A percentile compares a stretch with the other conserved stretches of the same genome.
Conservation (phyloP, 768 basidiomycete species). For the Boletus patriciae region DNA sequence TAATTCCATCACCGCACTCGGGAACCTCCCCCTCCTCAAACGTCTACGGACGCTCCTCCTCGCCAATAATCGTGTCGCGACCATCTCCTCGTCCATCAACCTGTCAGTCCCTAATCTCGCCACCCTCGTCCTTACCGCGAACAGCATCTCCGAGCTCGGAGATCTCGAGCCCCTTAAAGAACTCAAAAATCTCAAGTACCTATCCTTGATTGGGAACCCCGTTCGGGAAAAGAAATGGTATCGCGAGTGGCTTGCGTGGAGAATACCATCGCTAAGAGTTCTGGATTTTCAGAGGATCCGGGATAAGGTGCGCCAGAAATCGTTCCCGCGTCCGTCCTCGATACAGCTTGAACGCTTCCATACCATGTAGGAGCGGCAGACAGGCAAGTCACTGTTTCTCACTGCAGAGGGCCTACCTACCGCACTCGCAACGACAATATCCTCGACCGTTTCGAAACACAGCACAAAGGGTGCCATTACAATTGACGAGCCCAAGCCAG, state of each 20-base stretch:
- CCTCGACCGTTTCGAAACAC: slow-evolving; percentile 67
- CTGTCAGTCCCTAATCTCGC: slow-evolving; percentile 83
- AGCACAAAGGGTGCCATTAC: slow-evolving; percentile 63
- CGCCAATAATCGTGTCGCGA: slow-evolving; percentile 85
- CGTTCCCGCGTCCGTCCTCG: slow-evolving; percentile 15
- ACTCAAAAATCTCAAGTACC: slow-evolving; percentile 67
- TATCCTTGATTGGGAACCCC: slow-evolving; percentile 80
- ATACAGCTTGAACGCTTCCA: slow-evolving; percentile 30
- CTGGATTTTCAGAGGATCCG: slow-evolving; percentile 94
- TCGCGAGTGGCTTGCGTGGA: slow-evolving; percentile 93
- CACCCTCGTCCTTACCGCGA: slow-evolving; percentile 82
- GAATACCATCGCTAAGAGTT: slow-evolving; percentile 83
- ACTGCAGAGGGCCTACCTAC: slow-evolving; percentile 79
- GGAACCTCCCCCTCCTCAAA: slow-evolving; percentile 85
- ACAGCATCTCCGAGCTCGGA: slow-evolving; percentile 75
- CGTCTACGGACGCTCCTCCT: slow-evolving; percentile 82
- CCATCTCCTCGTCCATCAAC: slow-evolving; percentile 78
- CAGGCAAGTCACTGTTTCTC: slow-evolving; percentile 72
- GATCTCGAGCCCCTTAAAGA: slow-evolving; percentile 84
- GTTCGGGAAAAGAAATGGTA: slow-evolving; percentile 93
- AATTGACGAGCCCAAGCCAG: slow-evolving; percentile 75
- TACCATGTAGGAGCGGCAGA: slow-evolving; percentile 68
- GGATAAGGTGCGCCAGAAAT: slow-evolving; percentile 77
- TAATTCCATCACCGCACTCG: slow-evolving; percentile 78
- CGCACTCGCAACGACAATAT: slow-evolving; percentile 75